Percentiles rank a stretch among this genome's conserved stretches.
Conservation (phyloP, 257 asterid species). For the Plantago major region DNA sequence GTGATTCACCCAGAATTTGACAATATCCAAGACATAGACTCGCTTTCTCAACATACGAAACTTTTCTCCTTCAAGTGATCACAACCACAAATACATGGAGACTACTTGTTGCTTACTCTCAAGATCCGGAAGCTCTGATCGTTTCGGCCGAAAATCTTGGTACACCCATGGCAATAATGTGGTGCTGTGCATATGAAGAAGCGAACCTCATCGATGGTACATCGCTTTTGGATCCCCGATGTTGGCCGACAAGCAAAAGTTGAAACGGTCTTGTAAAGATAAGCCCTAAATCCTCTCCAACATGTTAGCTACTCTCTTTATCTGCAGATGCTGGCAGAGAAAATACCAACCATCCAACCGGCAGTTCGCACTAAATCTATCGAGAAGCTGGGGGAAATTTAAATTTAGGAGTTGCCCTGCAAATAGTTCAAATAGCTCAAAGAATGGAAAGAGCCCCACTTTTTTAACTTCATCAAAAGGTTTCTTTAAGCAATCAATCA, state of each 20-base stretch:
- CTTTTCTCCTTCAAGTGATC: conserved; percentile 70
- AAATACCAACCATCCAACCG: conserved; percentile 71
- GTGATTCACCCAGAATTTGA: conserved; percentile 75
- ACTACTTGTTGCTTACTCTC: conserved; percentile 89
- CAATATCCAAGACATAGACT: conserved; percentile 81
- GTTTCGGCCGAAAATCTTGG: conserved; percentile 63
- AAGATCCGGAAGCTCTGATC: conserved; percentile 96
- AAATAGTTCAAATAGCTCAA: conserved; percentile 88
- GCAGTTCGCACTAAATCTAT: conserved; percentile 66
- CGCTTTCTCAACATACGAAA: conserved; percentile 78
- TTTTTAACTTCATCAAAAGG: conserved; percentile 76
- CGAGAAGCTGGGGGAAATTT: conserved; percentile 68
- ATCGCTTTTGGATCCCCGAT: conserved; percentile 86
- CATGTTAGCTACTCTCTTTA: conserved; percentile 82
- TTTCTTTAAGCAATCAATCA: conserved; percentile 76
- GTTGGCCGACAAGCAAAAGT: conserved; percentile 93
- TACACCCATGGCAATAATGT: conserved; percentile 81
- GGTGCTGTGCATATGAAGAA: conserved; percentile 56
- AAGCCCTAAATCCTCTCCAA: conserved; percentile 65
- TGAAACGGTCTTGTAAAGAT: conserved; percentile 81
- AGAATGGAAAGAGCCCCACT: conserved; percentile 94
- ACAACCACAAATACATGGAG: conserved; percentile 88
- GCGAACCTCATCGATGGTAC: conserved; percentile 82
- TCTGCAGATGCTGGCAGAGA: conserved; percentile 71
- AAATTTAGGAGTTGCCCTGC: conserved; percentile 61